phyloP scores from a whole-genome alignment of 371 early-diverging fungal genomes.

The Mucor saturninus region DNA sequence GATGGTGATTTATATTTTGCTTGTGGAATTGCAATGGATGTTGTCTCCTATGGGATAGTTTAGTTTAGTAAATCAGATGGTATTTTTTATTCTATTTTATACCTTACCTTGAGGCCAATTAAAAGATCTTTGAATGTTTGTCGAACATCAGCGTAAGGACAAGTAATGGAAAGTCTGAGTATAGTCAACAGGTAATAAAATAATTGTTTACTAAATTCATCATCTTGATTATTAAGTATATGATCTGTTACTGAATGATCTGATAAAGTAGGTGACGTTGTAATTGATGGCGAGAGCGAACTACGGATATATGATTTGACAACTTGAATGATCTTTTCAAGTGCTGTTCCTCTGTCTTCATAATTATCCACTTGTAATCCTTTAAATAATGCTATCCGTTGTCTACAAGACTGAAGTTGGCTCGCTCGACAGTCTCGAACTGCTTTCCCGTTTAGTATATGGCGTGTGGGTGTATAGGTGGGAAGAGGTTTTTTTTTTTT shows the following conservation, averaged over 20 bases:
- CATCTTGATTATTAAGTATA: constrained; percentile 18
- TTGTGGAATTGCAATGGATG: constrained; percentile 54
- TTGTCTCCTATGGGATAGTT: constrained; percentile 29
- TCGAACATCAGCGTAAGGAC: constrained; percentile 66
- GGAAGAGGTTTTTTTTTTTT: background rate
- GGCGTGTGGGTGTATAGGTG: too few relatives aligned
- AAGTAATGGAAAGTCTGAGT: constrained; percentile 57
- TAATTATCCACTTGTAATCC: constrained; percentile 49
- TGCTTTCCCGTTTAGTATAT: constrained; percentile 1
- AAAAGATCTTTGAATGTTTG: constrained; percentile 53
- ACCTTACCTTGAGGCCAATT: constrained; percentile 46
- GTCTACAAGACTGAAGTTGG: constrained; percentile 49
- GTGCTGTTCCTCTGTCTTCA: constrained; percentile 37
- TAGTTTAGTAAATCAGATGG: background rate
- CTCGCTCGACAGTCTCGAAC: constrained; percentile 48
- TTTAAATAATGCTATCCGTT: constrained; percentile 53
- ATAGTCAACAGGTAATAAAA: constrained; percentile 60
- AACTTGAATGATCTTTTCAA: constrained; percentile 54
- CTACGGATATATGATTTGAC: constrained; percentile 51
- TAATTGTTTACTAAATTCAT: constrained; percentile 39
- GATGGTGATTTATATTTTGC: constrained; percentile 65
- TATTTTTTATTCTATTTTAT: background rate
- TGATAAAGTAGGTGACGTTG: constrained; percentile 27
- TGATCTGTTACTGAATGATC: constrained; percentile 7
- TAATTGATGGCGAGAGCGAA: constrained; percentile 37